These are phyloP conservation scores for Fusarium sp. DNA, from an alignment of 2,329 filamentous ascomycete genomes.

Conservation along the genomic window DNA sequence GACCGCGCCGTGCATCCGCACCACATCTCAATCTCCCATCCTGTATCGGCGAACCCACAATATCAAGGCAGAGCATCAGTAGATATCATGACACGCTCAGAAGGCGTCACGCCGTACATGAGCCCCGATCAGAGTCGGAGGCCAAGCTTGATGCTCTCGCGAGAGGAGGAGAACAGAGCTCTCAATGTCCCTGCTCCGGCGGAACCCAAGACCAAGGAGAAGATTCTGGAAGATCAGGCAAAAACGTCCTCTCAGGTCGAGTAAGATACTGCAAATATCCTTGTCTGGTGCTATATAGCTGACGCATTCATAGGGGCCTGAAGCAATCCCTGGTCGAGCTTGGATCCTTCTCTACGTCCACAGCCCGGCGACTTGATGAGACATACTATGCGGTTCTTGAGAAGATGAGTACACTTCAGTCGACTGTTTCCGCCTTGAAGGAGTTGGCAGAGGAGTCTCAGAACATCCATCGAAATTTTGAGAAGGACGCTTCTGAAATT, in stretches of 20 bases:
- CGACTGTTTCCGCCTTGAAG: conserved; percentile 70
- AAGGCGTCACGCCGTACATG: conserved; percentile 54
- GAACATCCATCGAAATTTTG: conserved; percentile 67
- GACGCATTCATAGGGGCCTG: conserved; percentile 51
- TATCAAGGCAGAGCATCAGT: conserved; percentile 52
- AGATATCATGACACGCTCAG: conserved; percentile 56
- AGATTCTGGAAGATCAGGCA: conserved; percentile 50
- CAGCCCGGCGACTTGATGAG: conserved; percentile 74
- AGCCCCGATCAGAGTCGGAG: conserved; percentile 56
- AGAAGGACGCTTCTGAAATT: conserved; percentile 66
- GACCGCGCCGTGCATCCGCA: conserved; percentile 38
- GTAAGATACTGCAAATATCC: conserved; percentile 35
- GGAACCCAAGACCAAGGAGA: conserved; percentile 47
- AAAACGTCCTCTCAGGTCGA: conserved; percentile 45
- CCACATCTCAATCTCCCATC: conserved; percentile 27
- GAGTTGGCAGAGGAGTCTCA: conserved; percentile 71
- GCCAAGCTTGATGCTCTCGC: conserved; percentile 51
- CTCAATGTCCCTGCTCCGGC: conserved; percentile 9
- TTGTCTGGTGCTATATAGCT: conserved; percentile 24
- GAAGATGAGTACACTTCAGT: conserved; percentile 70
- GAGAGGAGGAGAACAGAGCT: conserved; percentile 41
- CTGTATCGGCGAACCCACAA: conserved; percentile 40
- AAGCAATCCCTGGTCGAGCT: conserved; percentile 63
- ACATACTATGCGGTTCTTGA: conserved; percentile 79
- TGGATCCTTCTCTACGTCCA: conserved; percentile 66